Conservation (phyloP, 495 filamentous ascomycete species). For the Hypoxylon rickii region DNA sequence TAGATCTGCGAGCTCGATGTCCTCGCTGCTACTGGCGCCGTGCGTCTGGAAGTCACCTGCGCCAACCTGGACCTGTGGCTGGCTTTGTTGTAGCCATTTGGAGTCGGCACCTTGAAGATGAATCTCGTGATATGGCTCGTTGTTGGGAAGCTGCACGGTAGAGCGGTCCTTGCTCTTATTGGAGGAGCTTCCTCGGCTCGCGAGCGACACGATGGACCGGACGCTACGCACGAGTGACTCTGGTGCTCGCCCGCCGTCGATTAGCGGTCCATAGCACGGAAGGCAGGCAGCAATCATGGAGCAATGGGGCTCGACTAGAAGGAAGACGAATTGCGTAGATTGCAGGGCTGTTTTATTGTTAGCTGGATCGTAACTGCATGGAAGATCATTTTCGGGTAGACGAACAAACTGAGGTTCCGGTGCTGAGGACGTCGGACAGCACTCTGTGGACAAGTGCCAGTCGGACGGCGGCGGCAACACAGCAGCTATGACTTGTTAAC, state of each 20-base stretch:
- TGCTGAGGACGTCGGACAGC: neutral
- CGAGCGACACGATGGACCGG: neutral
- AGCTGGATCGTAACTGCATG: neutral
- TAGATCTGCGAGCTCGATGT: no score
- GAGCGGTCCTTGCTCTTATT: no score
- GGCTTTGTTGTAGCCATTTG: no score
- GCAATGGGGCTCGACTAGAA: constrained; percentile 33
- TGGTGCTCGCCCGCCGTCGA: neutral
- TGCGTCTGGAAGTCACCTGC: no score
- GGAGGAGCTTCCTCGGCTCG: no score
- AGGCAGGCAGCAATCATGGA: constrained; percentile 37
- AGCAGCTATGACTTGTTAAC: neutral
- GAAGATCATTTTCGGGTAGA: neutral
- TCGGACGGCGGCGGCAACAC: neutral
- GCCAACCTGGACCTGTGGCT: no score
- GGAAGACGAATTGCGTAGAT: constrained; percentile 16
- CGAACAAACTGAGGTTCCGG: neutral
- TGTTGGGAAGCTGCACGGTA: no score
- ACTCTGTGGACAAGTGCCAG: neutral
- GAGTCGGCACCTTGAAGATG: no score
- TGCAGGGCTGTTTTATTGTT: neutral
- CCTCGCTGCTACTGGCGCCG: no score
- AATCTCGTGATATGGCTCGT: no score
- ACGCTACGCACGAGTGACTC: constrained; percentile 1
- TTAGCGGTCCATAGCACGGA: constrained; percentile 8